Evolutionary conservation across 345 rosid genomes (phyloP).

Genomic region (Arabis alpina): DNA sequence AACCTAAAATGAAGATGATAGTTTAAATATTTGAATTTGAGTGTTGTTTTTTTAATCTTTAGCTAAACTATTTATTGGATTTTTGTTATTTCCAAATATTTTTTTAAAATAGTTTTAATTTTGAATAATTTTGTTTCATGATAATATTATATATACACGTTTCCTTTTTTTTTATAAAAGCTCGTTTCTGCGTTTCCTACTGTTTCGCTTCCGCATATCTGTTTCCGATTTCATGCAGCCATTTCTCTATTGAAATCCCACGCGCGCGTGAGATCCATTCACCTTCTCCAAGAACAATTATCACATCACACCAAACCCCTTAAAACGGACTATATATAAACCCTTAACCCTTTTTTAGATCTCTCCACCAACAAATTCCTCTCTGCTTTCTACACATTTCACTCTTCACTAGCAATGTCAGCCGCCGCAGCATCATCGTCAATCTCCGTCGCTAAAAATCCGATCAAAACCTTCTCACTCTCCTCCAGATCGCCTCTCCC

Average conservation of each 20-base stretch:
- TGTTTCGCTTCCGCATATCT: no score
- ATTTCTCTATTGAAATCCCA: neutral
- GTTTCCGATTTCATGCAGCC: no score
- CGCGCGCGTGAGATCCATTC: constrained; percentile 38
- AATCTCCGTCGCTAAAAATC: constrained; percentile 42
- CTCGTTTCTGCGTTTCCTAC: no score
- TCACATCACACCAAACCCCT: constrained; percentile 29
- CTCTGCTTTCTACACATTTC: neutral
- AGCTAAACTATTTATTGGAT: no score
- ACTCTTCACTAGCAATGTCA: constrained; percentile 36
- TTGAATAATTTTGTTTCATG: no score
- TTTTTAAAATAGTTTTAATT: no score
- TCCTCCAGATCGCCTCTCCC: constrained; percentile 54
- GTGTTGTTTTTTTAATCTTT: no score
- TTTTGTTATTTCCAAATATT: no score
- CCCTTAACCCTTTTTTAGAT: neutral
- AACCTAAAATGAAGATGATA: no score
- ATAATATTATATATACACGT: no score
- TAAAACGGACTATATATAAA: constrained; percentile 30
- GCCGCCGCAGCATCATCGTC: constrained; percentile 33
- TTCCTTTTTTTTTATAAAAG: no score
- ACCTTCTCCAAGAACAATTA: neutral
- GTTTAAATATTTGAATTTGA: no score
- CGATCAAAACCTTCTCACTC: constrained; percentile 48
- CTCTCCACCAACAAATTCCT: constrained; percentile 30